phyloP scores from a whole-genome alignment of 768 basidiomycete species.

The Amylocystis lapponica region DNA sequence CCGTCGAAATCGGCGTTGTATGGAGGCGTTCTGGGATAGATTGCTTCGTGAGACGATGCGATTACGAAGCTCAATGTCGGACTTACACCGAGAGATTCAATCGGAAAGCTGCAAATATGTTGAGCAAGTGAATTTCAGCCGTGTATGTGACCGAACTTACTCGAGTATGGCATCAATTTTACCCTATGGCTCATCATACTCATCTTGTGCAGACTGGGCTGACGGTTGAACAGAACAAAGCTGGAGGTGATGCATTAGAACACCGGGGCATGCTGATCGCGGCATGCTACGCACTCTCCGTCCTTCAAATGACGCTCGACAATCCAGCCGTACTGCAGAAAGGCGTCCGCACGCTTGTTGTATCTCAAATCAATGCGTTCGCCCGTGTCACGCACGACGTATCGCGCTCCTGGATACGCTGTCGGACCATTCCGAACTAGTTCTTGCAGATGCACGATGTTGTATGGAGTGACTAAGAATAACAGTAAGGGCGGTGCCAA shows the following conservation, averaged over 20 bases:
- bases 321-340: slow-evolving; percentile 97
- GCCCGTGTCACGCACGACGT: slow-evolving; percentile 94
- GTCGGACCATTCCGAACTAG: slow-evolving; percentile 93
- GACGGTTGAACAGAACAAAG: slow-evolving; percentile 94
- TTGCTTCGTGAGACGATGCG: no score
- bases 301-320: slow-evolving; percentile 97
- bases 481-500: slow-evolving; percentile 5
- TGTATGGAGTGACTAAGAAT: slow-evolving; percentile 88
- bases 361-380: slow-evolving; percentile 96
- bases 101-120: slow-evolving; percentile 70
- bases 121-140: neutral
- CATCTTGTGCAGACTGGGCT: slow-evolving; percentile 99
- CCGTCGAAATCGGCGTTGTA: slow-evolving; percentile 99
- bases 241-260: no score
- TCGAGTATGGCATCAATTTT: slow-evolving; percentile 96
- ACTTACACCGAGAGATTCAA: slow-evolving; percentile 95
- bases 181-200: slow-evolving; percentile 99
- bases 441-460: slow-evolving; percentile 90
- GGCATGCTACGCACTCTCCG: slow-evolving; percentile 88
- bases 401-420: slow-evolving; percentile 92
- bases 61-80: neutral
- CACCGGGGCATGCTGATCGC: neutral
- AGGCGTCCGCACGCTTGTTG: slow-evolving; percentile 92
- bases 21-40: slow-evolving; percentile 82
- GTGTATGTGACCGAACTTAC: no score